Evolutionary conservation across 768 basidiomycete genomes (phyloP).

Genomic region (Xerocomellus chrysenteron): DNA sequence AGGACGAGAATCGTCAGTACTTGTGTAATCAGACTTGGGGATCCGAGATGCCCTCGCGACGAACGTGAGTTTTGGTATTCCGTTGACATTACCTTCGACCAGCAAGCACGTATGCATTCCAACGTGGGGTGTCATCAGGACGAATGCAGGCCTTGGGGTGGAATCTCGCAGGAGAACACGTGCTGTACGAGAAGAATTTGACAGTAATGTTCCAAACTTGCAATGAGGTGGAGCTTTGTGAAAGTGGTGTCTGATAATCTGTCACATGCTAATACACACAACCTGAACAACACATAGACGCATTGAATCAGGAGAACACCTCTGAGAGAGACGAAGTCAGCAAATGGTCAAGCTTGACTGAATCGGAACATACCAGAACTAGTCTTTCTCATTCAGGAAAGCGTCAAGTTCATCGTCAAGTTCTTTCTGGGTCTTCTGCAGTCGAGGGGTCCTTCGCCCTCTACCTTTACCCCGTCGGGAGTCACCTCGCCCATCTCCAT

Average conservation of each 20-base stretch:
- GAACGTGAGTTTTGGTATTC: neutral
- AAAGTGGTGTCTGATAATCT: constrained; percentile 15
- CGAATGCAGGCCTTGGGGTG: neutral
- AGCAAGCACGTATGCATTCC: neutral
- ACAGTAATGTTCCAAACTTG: neutral
- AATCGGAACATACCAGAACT: constrained; percentile 13
- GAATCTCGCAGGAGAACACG: neutral
- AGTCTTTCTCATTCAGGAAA: constrained; percentile 58
- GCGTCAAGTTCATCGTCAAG: constrained; percentile 83
- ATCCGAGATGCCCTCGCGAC: neutral
- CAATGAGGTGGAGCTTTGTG: neutral
- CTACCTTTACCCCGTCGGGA: constrained; percentile 31
- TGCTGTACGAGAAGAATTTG: no score
- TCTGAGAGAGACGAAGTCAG: constrained; percentile 4
- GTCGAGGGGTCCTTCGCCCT: constrained; percentile 41
- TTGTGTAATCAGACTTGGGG: neutral
- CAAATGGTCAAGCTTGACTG: neutral
- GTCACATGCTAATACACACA: constrained; percentile 2
- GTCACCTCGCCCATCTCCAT: constrained; percentile 26
- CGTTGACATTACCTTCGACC: neutral
- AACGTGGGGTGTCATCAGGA: neutral
- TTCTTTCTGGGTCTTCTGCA: constrained; percentile 67
- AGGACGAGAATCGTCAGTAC: neutral
- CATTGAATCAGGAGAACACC: neutral
- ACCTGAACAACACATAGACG: neutral